A percentile compares a stretch with the other conserved stretches of the same genome.
Conservation (phyloP, 331 rosid species). For the Rosa hybrid region DNA sequence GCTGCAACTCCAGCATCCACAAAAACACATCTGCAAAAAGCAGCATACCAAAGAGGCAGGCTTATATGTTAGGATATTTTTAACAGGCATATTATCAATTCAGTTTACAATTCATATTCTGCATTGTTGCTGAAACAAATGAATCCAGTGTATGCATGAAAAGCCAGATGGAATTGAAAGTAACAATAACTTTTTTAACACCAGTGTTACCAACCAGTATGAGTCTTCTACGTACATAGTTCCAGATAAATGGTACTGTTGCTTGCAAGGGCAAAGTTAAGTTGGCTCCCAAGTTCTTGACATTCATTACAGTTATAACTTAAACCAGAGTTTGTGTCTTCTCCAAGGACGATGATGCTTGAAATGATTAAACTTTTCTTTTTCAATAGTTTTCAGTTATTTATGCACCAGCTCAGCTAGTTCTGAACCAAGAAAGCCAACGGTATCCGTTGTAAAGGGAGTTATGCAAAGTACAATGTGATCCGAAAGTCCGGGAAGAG, state of each 20-base stretch:
- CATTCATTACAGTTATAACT: background rate
- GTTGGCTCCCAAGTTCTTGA: background rate
- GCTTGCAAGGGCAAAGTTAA: background rate
- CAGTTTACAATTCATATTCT: background rate
- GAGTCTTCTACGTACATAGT: background rate
- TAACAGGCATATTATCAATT: background rate
- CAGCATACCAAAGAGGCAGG: conserved; percentile 21
- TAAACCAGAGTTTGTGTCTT: conserved; percentile 3
- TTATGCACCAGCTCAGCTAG: background rate
- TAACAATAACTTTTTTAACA: background rate
- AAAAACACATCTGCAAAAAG: conserved; percentile 79
- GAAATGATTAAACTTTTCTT: background rate
- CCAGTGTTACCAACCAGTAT: background rate
- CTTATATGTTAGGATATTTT: conserved; percentile 1
- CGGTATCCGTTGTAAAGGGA: background rate
- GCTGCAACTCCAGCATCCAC: conserved; percentile 94
- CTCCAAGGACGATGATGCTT: background rate
- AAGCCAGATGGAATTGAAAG: background rate
- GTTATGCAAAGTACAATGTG: too few relatives aligned
- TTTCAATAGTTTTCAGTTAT: background rate
- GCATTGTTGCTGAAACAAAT: background rate
- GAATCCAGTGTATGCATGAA: background rate
- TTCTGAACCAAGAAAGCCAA: background rate
- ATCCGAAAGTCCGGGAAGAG: background rate
- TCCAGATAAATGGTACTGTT: background rate